These are phyloP conservation scores for Fusarium nisikadoi DNA, from an alignment of 2,329 filamentous ascomycete species.

Conservation along the genomic window DNA sequence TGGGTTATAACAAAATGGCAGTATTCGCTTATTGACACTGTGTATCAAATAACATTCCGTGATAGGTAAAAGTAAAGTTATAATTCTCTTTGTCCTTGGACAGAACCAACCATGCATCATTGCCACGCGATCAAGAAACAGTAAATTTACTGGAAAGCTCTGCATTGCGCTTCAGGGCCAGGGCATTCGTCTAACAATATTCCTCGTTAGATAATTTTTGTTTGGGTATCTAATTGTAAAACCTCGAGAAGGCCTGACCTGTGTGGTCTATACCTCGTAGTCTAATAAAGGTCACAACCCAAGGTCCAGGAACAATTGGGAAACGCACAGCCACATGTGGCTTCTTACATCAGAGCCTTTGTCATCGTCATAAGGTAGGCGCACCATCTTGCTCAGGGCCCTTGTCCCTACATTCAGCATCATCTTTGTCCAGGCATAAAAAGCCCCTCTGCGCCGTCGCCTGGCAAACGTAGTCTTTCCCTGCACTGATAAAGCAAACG, in stretches of 20 bases:
- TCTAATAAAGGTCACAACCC: neutral
- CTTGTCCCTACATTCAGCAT: conserved; percentile 30
- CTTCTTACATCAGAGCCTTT: conserved; percentile 32
- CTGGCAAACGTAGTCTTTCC: neutral
- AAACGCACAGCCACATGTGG: conserved; percentile 34
- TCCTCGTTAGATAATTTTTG: neutral
- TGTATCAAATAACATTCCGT: neutral
- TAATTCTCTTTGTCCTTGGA: neutral
- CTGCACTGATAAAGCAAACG: neutral
- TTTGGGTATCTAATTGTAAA: neutral
- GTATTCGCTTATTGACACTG: neutral
- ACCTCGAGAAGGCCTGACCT: neutral
- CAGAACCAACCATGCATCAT: neutral
- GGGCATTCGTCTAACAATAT: neutral
- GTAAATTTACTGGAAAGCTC: neutral
- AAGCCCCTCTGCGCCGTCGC: neutral
- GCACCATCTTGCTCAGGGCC: conserved; percentile 15
- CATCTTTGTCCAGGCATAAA: conserved; percentile 25
- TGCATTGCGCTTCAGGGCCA: neutral
- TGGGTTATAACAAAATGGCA: neutral
- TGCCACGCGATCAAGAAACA: neutral
- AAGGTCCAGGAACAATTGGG: neutral
- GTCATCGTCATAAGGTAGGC: conserved; percentile 42
- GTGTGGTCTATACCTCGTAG: too few species aligned
- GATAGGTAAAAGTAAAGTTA: too few species aligned